phyloP scores from a whole-genome alignment of 192 early-diverging fungal species.

The Coemansia sp. region DNA sequence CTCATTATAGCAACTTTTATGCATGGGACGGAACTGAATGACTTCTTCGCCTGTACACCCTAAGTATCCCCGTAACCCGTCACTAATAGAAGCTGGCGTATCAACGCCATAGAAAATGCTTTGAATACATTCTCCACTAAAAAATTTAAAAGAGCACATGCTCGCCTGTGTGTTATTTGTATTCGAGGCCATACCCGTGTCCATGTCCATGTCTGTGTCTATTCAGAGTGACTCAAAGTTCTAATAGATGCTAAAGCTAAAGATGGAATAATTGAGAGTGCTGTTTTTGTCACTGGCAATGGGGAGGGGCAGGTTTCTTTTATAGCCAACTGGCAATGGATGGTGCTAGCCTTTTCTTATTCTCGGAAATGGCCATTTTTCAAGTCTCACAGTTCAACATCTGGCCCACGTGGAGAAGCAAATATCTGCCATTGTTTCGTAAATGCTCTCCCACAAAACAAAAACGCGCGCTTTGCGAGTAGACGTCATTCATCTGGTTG shows the following conservation, averaged over 20 bases:
- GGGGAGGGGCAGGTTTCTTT: neutral
- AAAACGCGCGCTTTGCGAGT: neutral
- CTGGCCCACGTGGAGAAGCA: neutral
- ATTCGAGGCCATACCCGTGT: too few species aligned
- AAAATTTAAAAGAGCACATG: too few species aligned
- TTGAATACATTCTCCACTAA: too few species aligned
- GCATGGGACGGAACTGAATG: too few species aligned
- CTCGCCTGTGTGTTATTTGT: too few species aligned
- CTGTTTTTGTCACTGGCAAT: neutral
- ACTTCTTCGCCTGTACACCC: too few species aligned
- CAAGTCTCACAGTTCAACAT: neutral
- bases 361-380: neutral
- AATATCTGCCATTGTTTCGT: neutral
- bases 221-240: neutral
- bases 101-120: too few species aligned
- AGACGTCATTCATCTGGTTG: neutral
- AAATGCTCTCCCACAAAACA: neutral
- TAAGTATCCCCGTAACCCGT: too few species aligned
- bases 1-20: too few species aligned
- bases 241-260: neutral
- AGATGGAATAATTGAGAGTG: neutral
- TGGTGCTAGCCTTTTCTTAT: neutral
- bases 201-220: too few species aligned
- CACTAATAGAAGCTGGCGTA: too few species aligned
- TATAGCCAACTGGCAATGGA: neutral